These are phyloP conservation scores for Phytopythium chamaehyphon DNA, from an alignment of 352 stramenopile genomes.

Conservation along the genomic window DNA sequence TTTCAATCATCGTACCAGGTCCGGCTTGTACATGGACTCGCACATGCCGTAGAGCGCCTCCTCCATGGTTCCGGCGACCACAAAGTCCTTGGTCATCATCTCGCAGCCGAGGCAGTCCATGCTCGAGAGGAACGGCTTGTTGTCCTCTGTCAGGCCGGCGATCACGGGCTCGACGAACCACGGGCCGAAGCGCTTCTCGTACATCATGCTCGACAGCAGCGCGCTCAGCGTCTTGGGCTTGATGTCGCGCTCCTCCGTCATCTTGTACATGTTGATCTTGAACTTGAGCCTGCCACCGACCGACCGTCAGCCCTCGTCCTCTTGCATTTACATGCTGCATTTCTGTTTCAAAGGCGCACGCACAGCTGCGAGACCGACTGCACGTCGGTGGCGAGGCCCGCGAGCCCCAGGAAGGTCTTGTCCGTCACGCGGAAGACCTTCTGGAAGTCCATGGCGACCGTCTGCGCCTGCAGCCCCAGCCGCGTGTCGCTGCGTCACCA, in stretches of 20 bases:
- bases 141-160: conserved; percentile 93
- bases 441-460: conserved; percentile 96
- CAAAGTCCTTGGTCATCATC: conserved; percentile 97
- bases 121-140: conserved; percentile 95
- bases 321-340: background rate
- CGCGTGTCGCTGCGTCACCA: conserved; percentile 87
- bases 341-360: background rate
- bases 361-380: conserved; percentile 95
- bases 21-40: conserved; percentile 96
- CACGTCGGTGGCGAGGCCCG: conserved; percentile 97
- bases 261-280: conserved; percentile 97
- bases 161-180: conserved; percentile 99
- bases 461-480: conserved; percentile 96
- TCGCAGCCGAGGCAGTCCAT: conserved; percentile 98
- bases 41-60: conserved; percentile 99
- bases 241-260: conserved; percentile 98
- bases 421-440: conserved; percentile 99
- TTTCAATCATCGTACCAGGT: conserved; percentile 70
- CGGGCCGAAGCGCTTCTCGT: conserved; percentile 98
- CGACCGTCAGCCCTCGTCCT: background rate
- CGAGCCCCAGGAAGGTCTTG: conserved; percentile 94
- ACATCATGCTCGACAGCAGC: conserved; percentile 96
- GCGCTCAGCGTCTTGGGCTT: conserved; percentile 97
- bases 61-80: conserved; percentile 97
- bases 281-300: conserved; percentile 69